Evolutionary conservation across 2,329 filamentous ascomycete genomes (phyloP).

Genomic region (Colletotrichum sp.): DNA sequence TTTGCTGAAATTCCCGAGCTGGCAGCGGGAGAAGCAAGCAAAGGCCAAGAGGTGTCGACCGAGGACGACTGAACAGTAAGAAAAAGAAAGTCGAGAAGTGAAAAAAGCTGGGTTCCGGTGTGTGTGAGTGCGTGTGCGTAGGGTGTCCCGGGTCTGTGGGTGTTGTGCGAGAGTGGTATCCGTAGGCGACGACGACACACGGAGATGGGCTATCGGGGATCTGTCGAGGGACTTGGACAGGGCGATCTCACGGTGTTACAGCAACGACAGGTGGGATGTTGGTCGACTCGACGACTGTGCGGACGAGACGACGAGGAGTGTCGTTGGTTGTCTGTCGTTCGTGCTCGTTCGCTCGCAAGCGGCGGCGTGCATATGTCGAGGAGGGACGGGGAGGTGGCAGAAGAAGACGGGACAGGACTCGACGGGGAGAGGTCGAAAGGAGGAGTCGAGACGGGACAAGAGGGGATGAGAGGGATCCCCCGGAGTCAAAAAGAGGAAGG

Average conservation of each 20-base stretch:
- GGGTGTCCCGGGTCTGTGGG: background rate
- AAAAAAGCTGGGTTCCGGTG: background rate
- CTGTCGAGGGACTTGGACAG: background rate
- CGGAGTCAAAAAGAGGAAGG: slow-evolving; percentile 8
- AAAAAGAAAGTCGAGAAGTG: slow-evolving; percentile 19
- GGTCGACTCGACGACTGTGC: background rate
- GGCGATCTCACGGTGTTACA: background rate
- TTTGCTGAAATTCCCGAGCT: background rate
- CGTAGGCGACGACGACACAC: background rate
- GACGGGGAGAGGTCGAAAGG: background rate
- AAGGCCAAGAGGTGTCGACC: background rate
- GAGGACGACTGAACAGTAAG: background rate
- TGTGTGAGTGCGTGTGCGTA: background rate
- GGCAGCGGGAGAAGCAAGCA: slow-evolving; percentile 2
- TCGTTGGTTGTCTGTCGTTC: background rate
- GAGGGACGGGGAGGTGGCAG: background rate
- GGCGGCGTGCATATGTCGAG: background rate
- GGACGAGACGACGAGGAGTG: background rate
- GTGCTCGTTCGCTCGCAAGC: background rate
- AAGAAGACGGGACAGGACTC: background rate
- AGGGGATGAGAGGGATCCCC: slow-evolving; percentile 7
- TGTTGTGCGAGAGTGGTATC: background rate
- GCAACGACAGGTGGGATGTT: background rate
- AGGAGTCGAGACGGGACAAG: slow-evolving; percentile 4
- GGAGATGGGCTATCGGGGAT: background rate